Base-by-base conservation (phyloP, 2,329 filamentous ascomycete species). In the Cryphonectria radicalis region DNA sequence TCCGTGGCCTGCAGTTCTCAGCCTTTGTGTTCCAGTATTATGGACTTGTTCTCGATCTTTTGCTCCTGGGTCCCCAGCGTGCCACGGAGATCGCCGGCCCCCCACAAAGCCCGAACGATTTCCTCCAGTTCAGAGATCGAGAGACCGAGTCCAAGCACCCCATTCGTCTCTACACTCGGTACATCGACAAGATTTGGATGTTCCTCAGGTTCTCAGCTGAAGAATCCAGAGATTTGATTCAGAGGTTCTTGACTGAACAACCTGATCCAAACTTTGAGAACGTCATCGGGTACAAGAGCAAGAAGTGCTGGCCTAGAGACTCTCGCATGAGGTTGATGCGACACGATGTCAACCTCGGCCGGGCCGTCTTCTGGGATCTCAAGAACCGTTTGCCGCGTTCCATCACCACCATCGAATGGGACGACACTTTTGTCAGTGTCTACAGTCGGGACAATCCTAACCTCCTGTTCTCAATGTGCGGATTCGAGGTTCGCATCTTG, bases 21-120 rank as follows among this genome's bases (percentile, higher is more conserved):
- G 96, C 94, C 0, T 99, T 99, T 74, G 96, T 99, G 32, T 99
- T 99, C 88, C 96, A 99, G 80, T 99, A 95, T 86, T 99, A 99
- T 77, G 96, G 97, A 63, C 86, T 99, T 73, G 95, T 99, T 72
- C 90, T 99, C 68, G 96, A 99, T 83, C 87, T 99, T 63, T 86
- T 99, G 53, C 87, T 99, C 32, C 90, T 99, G 40, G 96, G 96
- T 63, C 87, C 98, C 73, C 95, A 98, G 82, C 92, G 96, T 78
- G 96, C 96, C n/a, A 98, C 94, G 77, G 97, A 99, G 80, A 97
- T 99, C 79, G 96, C 97, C 67, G 96, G 96, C 1, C 94, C 96
- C 8, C 94, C 96, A 2, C 92, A 96, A 77, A 94, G 90, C 76
- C 96, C 96, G 17, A 99, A 99, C 78, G 97, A 99, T 79, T 99